Evolutionary conservation across 2,329 filamentous ascomycete species (phyloP).

Genomic region (Calonectria pauciramosa): DNA sequence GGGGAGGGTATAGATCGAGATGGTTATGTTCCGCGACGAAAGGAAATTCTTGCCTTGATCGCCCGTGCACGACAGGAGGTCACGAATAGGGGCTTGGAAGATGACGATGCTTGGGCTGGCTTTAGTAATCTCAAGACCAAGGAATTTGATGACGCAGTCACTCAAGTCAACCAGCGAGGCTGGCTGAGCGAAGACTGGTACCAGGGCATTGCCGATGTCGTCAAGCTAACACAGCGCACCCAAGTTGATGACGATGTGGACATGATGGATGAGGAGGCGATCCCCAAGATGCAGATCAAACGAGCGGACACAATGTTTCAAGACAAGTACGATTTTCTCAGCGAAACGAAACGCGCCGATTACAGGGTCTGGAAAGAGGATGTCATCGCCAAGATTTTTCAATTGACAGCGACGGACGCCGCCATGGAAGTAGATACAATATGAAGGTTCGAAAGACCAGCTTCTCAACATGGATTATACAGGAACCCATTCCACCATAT

Average conservation of each 20-base stretch:
- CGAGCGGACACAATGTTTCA: conserved; percentile 80
- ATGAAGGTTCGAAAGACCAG: conserved; percentile 40
- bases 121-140: conserved; percentile 64
- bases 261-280: conserved; percentile 50
- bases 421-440: conserved; percentile 54
- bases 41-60: conserved; percentile 61
- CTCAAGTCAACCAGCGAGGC: conserved; percentile 66
- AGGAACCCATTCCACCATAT: conserved; percentile 33
- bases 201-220: conserved; percentile 68
- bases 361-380: conserved; percentile 75
- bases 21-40: conserved; percentile 61
- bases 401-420: conserved; percentile 48
- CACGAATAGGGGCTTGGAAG: conserved; percentile 53
- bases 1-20: conserved; percentile 56
- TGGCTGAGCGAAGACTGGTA: conserved; percentile 78
- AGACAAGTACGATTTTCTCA: conserved; percentile 79
- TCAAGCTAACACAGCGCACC: conserved; percentile 49
- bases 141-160: conserved; percentile 74
- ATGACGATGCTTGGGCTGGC: conserved; percentile 66
- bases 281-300: conserved; percentile 58
- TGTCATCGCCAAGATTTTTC: conserved; percentile 70
- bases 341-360: conserved; percentile 71
- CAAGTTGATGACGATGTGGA: conserved; percentile 53
- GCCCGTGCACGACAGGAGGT: conserved; percentile 58
- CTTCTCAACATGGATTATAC: conserved; percentile 43